Evolutionary conservation across 768 basidiomycete species (phyloP), one percentile per base, ranked within the genome.

Genomic region (Steccherinum ochraceum): DNA sequence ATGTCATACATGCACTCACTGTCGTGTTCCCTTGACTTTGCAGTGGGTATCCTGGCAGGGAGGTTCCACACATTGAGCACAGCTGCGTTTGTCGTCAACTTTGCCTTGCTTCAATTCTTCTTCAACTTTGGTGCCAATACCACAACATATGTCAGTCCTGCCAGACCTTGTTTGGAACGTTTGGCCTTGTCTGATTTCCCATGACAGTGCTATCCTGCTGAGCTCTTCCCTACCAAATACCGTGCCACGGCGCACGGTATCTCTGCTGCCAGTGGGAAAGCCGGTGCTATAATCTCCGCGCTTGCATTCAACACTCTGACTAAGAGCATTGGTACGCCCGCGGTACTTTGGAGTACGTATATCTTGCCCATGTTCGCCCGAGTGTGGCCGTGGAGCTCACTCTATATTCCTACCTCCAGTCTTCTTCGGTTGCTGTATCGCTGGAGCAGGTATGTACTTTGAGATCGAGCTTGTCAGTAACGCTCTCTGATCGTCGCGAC

Each of bases 81-180:
- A 10, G 71, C 72, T 0, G 69, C 77, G 2, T 89, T 89, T 69
- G 77, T 89, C 53, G 82, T 85, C 51, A 77, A 75, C 68, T 90
- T 90, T 61, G 74, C 86, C 0, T 67, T 89, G 57, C 68, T 88
- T 20, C 85, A 86, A 72, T 86, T 86, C 71, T 86, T 88, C 74
- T 88, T 88, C 74, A 88, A 89, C 69, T 89, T 87, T 58, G 86
- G 87, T 18, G 83, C 84, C 2, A 88, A 87, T 61, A 69, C 79
- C 10, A 62, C 57, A 24, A 61, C 59, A 30, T 64, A 62, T 51
- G 59, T 62, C 30, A 21, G 59, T 61, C 18, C 11, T 45, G 7
- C 43, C 35, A 11, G n/a, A 39, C 35, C 35, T 11, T 11, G 11
- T 11, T 39, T 39, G 11, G n/a, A 39, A 11, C n/a, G 35, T 11